Evolutionary conservation across 2,329 filamentous ascomycete species (phyloP).

Genomic region (Ophiostoma sp.): DNA sequence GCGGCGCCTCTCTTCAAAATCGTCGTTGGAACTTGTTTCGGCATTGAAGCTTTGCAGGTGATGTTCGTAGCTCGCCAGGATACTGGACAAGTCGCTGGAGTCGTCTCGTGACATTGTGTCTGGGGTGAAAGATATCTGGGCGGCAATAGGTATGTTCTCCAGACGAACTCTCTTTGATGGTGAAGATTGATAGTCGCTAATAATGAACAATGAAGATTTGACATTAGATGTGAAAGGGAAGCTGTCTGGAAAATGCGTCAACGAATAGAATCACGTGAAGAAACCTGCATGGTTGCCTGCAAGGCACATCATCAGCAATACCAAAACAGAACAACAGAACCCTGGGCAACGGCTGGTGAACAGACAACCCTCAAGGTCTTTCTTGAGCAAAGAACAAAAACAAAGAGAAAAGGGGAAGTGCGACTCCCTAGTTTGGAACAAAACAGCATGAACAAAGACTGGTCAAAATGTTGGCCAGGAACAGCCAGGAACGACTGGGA

Average conservation of each 20-base stretch:
- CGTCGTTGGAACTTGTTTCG: not conserved
- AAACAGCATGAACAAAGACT: no score
- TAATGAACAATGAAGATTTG: not conserved
- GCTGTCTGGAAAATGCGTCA: no score
- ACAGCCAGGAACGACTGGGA: not conserved
- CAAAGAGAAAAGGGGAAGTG: not conserved
- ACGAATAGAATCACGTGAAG: not conserved
- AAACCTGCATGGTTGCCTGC: not conserved
- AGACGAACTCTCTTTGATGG: not conserved
- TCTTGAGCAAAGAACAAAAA: not conserved
- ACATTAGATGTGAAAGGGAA: not conserved
- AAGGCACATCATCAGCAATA: not conserved
- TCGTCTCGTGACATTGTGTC: not conserved
- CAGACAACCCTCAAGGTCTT: no score
- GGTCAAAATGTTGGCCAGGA: not conserved
- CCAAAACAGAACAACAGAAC: no score
- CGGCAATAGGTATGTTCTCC: not conserved
- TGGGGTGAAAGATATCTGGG: not conserved
- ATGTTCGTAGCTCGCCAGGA: not conserved
- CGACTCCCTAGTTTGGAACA: no score
- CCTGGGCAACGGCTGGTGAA: no score
- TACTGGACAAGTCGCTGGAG: no score
- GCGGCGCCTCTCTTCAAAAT: not conserved
- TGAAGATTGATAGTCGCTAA: not conserved
- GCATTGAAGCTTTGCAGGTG: not conserved